Base-by-base conservation (phyloP, 768 basidiomycete genomes). In the Tulasnella sp. region DNA sequence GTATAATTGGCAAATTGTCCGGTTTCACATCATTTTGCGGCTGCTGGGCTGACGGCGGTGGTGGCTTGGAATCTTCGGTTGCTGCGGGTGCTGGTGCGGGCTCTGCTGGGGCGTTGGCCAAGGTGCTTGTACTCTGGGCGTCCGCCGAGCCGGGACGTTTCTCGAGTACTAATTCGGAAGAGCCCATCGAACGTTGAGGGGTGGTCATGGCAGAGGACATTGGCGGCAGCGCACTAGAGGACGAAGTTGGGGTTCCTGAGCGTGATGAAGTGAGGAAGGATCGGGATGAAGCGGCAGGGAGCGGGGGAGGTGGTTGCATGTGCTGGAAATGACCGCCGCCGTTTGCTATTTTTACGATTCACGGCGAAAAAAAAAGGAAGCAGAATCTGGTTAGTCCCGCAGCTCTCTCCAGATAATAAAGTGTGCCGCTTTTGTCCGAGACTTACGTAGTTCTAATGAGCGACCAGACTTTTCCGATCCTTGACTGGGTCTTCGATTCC, bases 401-500 rank as follows among this genome's bases (percentile, higher is more conserved):
- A 67, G 61, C 26, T 35, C 61, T 35, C 15, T 44, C 3, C 2
- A 44, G 10, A 67, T 18, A 67, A 67, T 6, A 67, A 5, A 26
- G 26, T 15, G 29, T 67, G 61, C 61, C 61, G 61, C 44, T 44
- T n/a, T 15, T 26, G n/a, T 48, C 15, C 9, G 23, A 61, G 61
- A 67, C 61, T 67, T 67, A 67, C 61, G 16, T 16, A 67, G 61
- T 35, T 67, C 61, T 32, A 67, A 32, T 29, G 61, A 67, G 13
- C 61, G 61, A 35, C 61, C 32, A 35, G 61, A 67, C 61, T 35
- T 67, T 67, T 67, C 61, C 29, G 61, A 67, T 67, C 61, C 61
- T 67, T 10, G 29, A 35, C 61, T 67, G 18, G 61, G 61, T 35
- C 61, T 26, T 35, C 29, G 26, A 35, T 67, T 67, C 16, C 61